Percentiles rank a stretch among this genome's conserved stretches.
phyloP scores from a whole-genome alignment of 805 yeast species.

The Torulaspora quercuum region DNA sequence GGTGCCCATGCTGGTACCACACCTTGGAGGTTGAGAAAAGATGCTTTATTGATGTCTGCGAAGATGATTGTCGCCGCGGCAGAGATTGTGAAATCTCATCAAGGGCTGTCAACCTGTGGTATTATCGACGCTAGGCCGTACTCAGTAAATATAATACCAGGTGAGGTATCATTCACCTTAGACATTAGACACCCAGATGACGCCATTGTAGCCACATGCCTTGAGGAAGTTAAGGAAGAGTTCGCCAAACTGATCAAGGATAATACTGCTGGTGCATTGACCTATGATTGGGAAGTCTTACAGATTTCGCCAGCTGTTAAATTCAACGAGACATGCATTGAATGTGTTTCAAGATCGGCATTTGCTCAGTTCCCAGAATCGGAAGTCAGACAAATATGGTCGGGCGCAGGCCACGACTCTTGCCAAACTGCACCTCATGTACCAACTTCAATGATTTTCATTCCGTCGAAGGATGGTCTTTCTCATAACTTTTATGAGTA shows the following conservation, averaged over 20 bases:
- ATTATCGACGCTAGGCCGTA: constrained; percentile 55
- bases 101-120: constrained; percentile 59
- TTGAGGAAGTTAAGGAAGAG: constrained; percentile 39
- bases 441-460: constrained; percentile 73
- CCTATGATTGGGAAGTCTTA: constrained; percentile 43
- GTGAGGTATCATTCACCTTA: constrained; percentile 53
- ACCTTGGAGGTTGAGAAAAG: constrained; percentile 57
- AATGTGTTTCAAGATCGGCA: constrained; percentile 53
- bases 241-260: constrained; percentile 39
- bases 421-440: constrained; percentile 52
- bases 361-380: constrained; percentile 46
- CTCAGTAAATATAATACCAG: constrained; percentile 66
- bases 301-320: constrained; percentile 54
- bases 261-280: constrained; percentile 33
- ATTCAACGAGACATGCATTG: constrained; percentile 51
- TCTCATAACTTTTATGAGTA: constrained; percentile 67
- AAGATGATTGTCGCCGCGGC: constrained; percentile 54
- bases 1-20: constrained; percentile 77
- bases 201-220: constrained; percentile 39
- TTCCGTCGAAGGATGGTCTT: constrained; percentile 64
- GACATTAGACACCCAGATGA: constrained; percentile 58
- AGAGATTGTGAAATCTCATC: constrained; percentile 49
- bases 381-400: constrained; percentile 45
- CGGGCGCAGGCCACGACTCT: constrained; percentile 77
- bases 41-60: constrained; percentile 58